Evolutionary conservation across 352 stramenopile species (phyloP), one percentile per base, ranked within the genome.

Genomic region (Phytophthora pinifolia): DNA sequence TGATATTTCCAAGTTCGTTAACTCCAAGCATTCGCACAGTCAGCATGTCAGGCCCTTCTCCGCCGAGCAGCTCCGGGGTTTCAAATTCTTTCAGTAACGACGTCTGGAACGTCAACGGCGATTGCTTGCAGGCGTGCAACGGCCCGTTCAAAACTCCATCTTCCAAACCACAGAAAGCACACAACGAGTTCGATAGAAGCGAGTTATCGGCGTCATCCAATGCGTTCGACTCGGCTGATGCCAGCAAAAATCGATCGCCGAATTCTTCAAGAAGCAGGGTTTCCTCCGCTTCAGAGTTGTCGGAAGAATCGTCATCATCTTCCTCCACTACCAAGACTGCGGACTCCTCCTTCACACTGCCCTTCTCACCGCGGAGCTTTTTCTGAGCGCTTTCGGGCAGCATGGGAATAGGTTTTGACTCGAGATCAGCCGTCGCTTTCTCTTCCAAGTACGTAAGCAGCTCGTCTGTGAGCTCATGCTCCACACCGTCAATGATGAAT

Each of bases 401-500:
- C 14, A 69, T 46, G 12, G 83, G 76, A 37, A 88, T 47, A 38
- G 71, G 62, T 20, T 52, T 47, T 20, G 67, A 67, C 15, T 94
- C 74, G 2, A 87, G 51, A 43, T 92, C 79, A 18, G 83, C 83
- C 8, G 72, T 54, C 18, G 75, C 71, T 37, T 88, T 87, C 9
- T 79, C 72, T 38, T 89, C 70, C 15, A 94, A 50, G 50, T 89
- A 88, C 4, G 65, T 57, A 12, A 94, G 54, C 6, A 94, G 44
- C 15, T 89, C 76, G 35, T 92, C 81, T 1, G 81, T 89, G 10
- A 94, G 54, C 1, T 88, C 77, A 44, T 75, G 79, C 27, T 88
- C 75, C 8, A 82, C 71, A 0, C 83, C 77, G 59, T 94, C 77
- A 37, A 92, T 78, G 42, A 88, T 81, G 22, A 94, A 90, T 12